phyloP scores from a whole-genome alignment of 768 basidiomycete genomes.

The Plicaturopsis crispa region DNA sequence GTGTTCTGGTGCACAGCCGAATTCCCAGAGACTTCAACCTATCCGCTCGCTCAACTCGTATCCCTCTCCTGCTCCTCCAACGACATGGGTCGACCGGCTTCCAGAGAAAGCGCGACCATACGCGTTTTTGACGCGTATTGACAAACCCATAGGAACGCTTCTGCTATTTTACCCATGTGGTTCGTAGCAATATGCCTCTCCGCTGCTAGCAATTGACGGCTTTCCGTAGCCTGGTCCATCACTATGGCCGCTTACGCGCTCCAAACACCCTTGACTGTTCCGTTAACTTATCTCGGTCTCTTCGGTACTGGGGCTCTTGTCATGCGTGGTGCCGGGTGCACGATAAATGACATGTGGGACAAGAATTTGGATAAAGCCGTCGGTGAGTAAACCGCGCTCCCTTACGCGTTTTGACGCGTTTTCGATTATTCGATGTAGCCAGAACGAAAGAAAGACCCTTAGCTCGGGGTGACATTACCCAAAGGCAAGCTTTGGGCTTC shows the following conservation, averaged over 20 bases:
- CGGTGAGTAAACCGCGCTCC: slow-evolving; percentile 39
- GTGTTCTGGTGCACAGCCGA: too few relatives aligned
- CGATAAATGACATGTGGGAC: slow-evolving; percentile 99
- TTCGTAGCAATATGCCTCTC: slow-evolving; percentile 28
- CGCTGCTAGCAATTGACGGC: background rate
- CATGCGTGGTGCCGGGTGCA: slow-evolving; percentile 98
- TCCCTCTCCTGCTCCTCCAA: too few relatives aligned
- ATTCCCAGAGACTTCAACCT: too few relatives aligned
- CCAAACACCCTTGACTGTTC: slow-evolving; percentile 55
- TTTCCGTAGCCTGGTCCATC: slow-evolving; percentile 87
- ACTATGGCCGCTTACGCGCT: slow-evolving; percentile 90
- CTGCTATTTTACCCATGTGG: slow-evolving; percentile 93
- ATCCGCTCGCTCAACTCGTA: too few relatives aligned
- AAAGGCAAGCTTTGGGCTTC: slow-evolving; percentile 70
- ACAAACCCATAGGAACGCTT: slow-evolving; percentile 94
- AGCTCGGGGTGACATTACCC: slow-evolving; percentile 74
- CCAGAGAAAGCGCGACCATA: slow-evolving; percentile 67
- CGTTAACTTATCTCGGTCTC: slow-evolving; percentile 69
- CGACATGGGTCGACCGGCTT: slow-evolving; percentile 62
- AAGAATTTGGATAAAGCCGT: slow-evolving; percentile 85
- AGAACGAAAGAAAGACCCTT: slow-evolving; percentile 86
- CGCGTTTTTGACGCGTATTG: slow-evolving; percentile 77
- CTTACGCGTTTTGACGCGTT: slow-evolving; percentile 1
- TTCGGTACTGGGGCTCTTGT: slow-evolving; percentile 89
- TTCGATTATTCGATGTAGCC: slow-evolving; percentile 32